Base-by-base conservation (phyloP, 2,329 filamentous ascomycete species). In the Monosporascus sp. region DNA sequence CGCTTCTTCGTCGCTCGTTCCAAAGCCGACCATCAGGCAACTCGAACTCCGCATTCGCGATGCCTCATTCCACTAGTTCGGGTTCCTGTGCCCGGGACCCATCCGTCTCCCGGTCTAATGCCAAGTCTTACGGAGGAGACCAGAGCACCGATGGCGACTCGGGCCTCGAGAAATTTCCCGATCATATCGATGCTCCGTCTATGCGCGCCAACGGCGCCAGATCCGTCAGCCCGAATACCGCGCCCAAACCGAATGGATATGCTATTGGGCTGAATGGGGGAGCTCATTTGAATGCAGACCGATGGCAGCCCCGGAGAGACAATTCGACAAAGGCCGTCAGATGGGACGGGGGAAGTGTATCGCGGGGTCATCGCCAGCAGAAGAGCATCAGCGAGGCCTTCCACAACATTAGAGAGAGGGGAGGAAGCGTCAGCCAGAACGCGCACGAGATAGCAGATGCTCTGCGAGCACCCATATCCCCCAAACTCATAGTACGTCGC, bases 351-450 rank as follows among this genome's bases (percentile, higher is more conserved):
- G 61, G 63, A 62, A 69, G 68, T 54, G 15, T 52, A 18, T 42
- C 62, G 48, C 60, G 60, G 48, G 61, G 55, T 18, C 64, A 65
- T 50, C 58, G 63, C 34, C 70, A 88, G 59, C 90, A 94, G 68
- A 95, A 93, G 78, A 96, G 91, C 71, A 81, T 97, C 61, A 85
- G 84, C 64, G 90, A 96, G 70, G 90, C 93, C n/a, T 82, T 97
- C 59, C 84, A 83, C 62, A 91, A 84, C 3, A 93, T 97, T 62
- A 80, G 90, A 59, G 85, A 82, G 38, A 81, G 91, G 63, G 89
- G 86, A 63, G 89, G 83, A 49, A 97, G 92, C 69, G 86, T 97
- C 63, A 92, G 86, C 73, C 89, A 93, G 68, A 96, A 96, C 72
- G 92, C 91, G 51, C 90, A 95, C 55, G 93, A 97, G 71, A 84